A percentile compares a stretch with the other conserved stretches of the same genome.
These are phyloP conservation scores for Rhynchospora pubera DNA, from an alignment of 176 grass and related monocot genomes.

Conservation along the genomic window DNA sequence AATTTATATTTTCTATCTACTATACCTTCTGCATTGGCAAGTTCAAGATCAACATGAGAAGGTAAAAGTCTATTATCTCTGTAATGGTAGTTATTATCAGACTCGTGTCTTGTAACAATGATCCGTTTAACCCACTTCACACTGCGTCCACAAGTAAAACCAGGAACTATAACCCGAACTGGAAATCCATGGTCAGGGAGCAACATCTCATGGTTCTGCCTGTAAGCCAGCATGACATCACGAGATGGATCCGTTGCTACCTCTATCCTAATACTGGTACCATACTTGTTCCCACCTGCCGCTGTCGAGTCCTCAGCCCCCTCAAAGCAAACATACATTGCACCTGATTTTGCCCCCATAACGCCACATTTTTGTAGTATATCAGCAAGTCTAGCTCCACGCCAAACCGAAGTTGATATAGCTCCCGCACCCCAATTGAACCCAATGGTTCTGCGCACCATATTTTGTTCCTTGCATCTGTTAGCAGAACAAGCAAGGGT, in stretches of 20 bases:
- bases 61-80: too few species aligned
- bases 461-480: slow-evolving; percentile 67
- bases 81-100: too few species aligned
- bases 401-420: slow-evolving; percentile 57
- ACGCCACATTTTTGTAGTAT: slow-evolving; percentile 45
- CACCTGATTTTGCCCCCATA: slow-evolving; percentile 15
- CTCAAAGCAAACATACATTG: slow-evolving; percentile 45
- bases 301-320: slow-evolving; percentile 50
- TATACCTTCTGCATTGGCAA: too few species aligned
- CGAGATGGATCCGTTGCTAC: slow-evolving; percentile 39
- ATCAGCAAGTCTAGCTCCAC: slow-evolving; percentile 41
- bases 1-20: too few species aligned
- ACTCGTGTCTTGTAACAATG: too few species aligned
- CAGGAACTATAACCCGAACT: too few species aligned
- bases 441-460: slow-evolving; percentile 35
- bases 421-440: slow-evolving; percentile 41
- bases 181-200: too few species aligned
- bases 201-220: too few species aligned
- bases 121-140: too few species aligned
- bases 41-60: too few species aligned
- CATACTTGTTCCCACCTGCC: slow-evolving; percentile 35
- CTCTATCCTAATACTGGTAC: slow-evolving; percentile 48
- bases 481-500: slow-evolving; percentile 55
- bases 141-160: too few species aligned
- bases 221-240: too few species aligned